Conservation (phyloP, 2,329 filamentous ascomycete species). For the Colletotrichum acutatum region DNA sequence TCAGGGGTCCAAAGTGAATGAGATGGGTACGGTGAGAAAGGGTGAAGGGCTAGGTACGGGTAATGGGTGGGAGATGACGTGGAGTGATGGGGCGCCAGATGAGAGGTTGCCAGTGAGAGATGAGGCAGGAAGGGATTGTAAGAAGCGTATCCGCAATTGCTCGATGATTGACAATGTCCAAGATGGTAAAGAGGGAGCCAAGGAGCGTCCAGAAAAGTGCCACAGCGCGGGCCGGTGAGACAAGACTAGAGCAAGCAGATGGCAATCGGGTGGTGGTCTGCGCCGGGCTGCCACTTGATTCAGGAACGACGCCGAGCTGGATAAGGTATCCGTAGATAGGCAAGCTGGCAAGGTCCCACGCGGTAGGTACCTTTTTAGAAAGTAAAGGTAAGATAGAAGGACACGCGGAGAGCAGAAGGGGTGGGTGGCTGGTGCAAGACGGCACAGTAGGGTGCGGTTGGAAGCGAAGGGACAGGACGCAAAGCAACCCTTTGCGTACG, state of each 20-base stretch:
- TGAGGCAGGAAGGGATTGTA: constrained; percentile 10
- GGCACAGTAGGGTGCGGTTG: background rate
- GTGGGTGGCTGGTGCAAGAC: constrained; percentile 1
- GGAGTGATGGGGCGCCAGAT: constrained; percentile 17
- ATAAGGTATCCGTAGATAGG: background rate
- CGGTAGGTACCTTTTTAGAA: constrained; percentile 16
- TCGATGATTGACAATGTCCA: background rate
- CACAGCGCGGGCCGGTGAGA: constrained; percentile 28
- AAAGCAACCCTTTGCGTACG: background rate
- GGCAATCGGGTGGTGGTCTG: constrained; percentile 13
- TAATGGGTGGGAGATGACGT: constrained; percentile 13
- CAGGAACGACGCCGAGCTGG: constrained; percentile 18
- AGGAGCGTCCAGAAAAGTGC: constrained; percentile 10
- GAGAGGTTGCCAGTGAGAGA: constrained; percentile 7
- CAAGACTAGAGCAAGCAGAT: constrained; percentile 16
- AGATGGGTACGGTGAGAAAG: constrained; percentile 32
- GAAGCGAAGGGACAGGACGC: constrained; percentile 11
- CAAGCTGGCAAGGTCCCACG: constrained; percentile 10
- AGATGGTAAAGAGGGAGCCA: background rate
- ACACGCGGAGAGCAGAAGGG: background rate
- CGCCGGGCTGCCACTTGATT: constrained; percentile 18
- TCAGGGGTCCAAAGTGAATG: background rate
- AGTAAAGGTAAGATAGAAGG: background rate
- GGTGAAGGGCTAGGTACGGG: background rate
- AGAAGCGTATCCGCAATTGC: background rate